Evolutionary conservation across 805 yeast genomes (phyloP), one percentile per base, ranked within the genome.

Genomic region (Cyberlindnera americana): DNA sequence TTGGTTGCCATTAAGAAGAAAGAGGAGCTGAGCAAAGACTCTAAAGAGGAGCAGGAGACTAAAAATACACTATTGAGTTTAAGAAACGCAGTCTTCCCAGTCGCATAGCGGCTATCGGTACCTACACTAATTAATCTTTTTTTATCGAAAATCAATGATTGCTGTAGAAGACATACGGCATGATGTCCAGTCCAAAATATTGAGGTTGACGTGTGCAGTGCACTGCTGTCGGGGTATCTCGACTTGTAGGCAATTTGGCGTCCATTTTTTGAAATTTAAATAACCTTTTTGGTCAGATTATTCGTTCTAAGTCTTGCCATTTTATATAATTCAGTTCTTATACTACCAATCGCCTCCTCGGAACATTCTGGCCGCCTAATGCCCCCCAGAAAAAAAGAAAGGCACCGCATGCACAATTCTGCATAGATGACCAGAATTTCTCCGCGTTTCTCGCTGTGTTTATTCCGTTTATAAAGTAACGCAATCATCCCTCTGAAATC

Each of bases 11-110:
- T 56, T 28, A 54, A 53, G 42, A 56, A 49, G 43, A 54, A 48
- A 26, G 61, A 56, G 43, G 59, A 56, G 11, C 50, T 44, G 30
- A 54, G 51, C 32, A 56, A 53, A 33, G 59, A 55, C 30, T 44
- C 59, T 7, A 56, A 55, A 32, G 61, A 56, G 32, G 61, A 56
- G 22, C 57, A 52, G 29, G 59, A 56, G 40, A 56, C 54, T 3
- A 56, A 56, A 38, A 32, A 48, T 4, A 51, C 47, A 5, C 38
- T 56, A 37, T 37, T 53, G 26, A 48, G 41, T 25, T 37, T 56
- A 40, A 49, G 54, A 38, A 54, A 52, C 15, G 31, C 37, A 6
- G 43, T 43, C n/a, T 39, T 38, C 43, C 47, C 40, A 2, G 36
- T 35, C 3, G 17, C 33, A 3, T 42, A 30, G 19, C 15, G 15